phyloP scores from a whole-genome alignment of 2,329 filamentous ascomycete species.

The Colletotrichum incanum region DNA sequence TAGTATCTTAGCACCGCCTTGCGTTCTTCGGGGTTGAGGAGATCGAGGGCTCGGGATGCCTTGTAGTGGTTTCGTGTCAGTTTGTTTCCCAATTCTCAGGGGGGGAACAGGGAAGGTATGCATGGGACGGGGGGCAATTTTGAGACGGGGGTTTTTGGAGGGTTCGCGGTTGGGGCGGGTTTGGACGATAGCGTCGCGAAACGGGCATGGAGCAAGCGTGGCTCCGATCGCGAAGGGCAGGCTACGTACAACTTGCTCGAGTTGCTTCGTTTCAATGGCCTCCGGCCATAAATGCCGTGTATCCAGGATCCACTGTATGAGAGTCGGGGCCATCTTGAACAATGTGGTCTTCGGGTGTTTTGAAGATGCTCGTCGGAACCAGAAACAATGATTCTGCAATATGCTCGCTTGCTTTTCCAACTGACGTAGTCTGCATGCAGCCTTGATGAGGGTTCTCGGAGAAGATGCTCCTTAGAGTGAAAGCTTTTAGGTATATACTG shows the following conservation, averaged over 20 bases:
- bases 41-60: constrained; percentile 68
- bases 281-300: constrained; percentile 72
- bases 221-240: constrained; percentile 5
- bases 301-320: constrained; percentile 76
- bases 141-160: constrained; percentile 5
- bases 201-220: constrained; percentile 17
- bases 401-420: neutral
- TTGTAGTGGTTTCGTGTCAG: constrained; percentile 47
- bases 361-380: constrained; percentile 14
- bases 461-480: neutral
- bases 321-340: constrained; percentile 49
- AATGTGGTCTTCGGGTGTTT: constrained; percentile 26
- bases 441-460: neutral
- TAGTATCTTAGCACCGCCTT: constrained; percentile 72
- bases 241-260: constrained; percentile 61
- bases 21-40: constrained; percentile 71
- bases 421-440: constrained; percentile 3
- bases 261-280: constrained; percentile 64
- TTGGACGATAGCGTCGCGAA: constrained; percentile 14
- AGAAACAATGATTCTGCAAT: constrained; percentile 14
- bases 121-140: constrained; percentile 9
- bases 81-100: constrained; percentile 9
- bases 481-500: neutral
- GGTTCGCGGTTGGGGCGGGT: constrained; percentile 8
- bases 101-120: constrained; percentile 22